Evolutionary conservation across 345 rosid species (phyloP).

Genomic region (Trapa bicornis): DNA sequence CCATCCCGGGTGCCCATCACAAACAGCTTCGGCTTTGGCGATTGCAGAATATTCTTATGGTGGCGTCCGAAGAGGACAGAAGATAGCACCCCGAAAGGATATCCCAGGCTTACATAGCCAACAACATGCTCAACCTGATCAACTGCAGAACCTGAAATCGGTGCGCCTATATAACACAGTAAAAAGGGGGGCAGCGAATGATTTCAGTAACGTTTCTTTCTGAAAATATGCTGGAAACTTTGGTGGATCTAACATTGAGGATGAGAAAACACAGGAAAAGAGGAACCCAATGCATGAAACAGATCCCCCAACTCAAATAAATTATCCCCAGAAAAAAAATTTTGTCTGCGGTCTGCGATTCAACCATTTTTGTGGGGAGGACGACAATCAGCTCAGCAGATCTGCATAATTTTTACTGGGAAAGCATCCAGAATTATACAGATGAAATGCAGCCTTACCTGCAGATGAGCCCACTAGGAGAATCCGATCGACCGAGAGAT

Average conservation of each 20-base stretch:
- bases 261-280: too few species aligned
- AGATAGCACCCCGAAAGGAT: conserved; percentile 78
- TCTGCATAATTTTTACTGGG: background rate
- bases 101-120: conserved; percentile 78
- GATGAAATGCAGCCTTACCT: conserved; percentile 25
- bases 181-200: background rate
- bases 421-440: background rate
- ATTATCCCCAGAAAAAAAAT: background rate
- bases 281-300: background rate
- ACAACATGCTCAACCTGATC: conserved; percentile 61
- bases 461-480: conserved; percentile 88
- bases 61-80: conserved; percentile 76
- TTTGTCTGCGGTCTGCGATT: background rate
- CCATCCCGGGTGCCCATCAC: conserved; percentile 90
- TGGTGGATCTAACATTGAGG: too few species aligned
- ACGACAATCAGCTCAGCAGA: background rate
- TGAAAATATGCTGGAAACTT: too few species aligned
- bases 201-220: background rate
- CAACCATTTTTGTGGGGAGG: background rate
- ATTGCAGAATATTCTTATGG: conserved; percentile 63
- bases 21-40: conserved; percentile 77
- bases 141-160: conserved; percentile 92
- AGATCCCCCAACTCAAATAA: background rate
- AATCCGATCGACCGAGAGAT: conserved; percentile 42
- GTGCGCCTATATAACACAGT: conserved; percentile 50